Percentiles rank a stretch among this genome's conserved stretches.
Conservation (phyloP, 2,329 filamentous ascomycete species). For the Scedosporium minutisporum region DNA sequence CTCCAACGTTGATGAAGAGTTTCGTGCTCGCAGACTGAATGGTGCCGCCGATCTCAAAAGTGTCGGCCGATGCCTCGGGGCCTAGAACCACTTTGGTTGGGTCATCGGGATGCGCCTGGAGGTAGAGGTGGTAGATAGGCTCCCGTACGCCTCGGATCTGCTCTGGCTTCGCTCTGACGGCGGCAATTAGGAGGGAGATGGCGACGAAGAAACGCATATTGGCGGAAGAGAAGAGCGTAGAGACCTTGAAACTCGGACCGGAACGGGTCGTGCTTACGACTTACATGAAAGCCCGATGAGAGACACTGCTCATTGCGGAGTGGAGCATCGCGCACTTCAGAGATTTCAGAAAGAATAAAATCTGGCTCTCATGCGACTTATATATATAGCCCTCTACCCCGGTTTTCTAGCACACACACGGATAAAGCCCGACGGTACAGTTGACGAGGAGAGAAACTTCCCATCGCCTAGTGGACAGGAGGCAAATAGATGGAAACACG, state of each 20-base stretch:
- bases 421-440: not conserved
- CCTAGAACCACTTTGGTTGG: conserved; percentile 36
- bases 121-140: conserved; percentile 43
- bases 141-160: conserved; percentile 39
- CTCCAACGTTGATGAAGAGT: conserved; percentile 36
- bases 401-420: not conserved
- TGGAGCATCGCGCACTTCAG: not conserved
- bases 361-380: not conserved
- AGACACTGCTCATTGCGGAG: too few species aligned
- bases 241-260: too few species aligned
- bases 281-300: not conserved
- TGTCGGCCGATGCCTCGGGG: conserved; percentile 37
- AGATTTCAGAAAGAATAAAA: not conserved
- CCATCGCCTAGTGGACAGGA: not conserved
- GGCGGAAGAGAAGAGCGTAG: not conserved
- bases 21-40: conserved; percentile 40
- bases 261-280: too few species aligned
- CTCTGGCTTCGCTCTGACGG: conserved; percentile 29
- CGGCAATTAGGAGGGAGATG: conserved; percentile 4
- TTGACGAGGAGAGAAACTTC: not conserved
- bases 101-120: conserved; percentile 35
- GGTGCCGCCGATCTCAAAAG: conserved; percentile 37
- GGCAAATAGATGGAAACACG: not conserved
- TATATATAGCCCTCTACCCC: not conserved
- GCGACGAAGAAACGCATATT: conserved; percentile 9